Percentiles rank a stretch among this genome's conserved stretches.
These are phyloP conservation scores for Trebouxiophyceae sp. DNA, from an alignment of 163 green algal genomes.

Conservation along the genomic window DNA sequence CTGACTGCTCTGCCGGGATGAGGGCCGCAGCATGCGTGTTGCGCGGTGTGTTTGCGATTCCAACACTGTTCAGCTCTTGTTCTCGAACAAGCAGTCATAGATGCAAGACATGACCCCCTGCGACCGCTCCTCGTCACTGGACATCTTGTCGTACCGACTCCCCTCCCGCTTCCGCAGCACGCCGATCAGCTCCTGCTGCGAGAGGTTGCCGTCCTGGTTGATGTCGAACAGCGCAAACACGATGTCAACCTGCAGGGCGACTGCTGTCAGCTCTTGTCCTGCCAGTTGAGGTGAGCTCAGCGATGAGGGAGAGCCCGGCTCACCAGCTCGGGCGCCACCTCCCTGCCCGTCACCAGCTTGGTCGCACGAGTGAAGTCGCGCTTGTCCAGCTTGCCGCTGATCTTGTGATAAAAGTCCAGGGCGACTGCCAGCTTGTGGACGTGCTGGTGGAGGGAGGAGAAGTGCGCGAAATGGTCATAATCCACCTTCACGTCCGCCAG, in stretches of 20 bases:
- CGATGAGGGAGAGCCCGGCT: too few species aligned
- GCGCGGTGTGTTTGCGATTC: too few species aligned
- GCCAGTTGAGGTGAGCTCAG: too few species aligned
- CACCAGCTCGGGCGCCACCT: conserved; percentile 1
- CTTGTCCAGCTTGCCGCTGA: background rate
- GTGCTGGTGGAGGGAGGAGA: conserved; percentile 31
- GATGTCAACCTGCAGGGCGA: too few species aligned
- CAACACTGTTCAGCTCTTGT: too few species aligned
- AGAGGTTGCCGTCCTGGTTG: conserved; percentile 8
- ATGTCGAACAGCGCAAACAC: conserved; percentile 18
- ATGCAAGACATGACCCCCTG: background rate
- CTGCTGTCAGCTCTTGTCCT: too few species aligned
- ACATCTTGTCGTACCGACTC: background rate
- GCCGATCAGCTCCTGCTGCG: conserved; percentile 6
- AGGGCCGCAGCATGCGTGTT: too few species aligned
- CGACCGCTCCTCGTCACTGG: background rate
- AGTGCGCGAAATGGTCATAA: conserved; percentile 34
- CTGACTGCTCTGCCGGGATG: too few species aligned
- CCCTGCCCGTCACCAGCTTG: conserved; percentile 4
- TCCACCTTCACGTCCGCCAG: conserved; percentile 18
- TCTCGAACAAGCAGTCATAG: background rate
- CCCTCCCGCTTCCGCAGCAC: conserved; percentile 2
- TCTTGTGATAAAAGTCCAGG: conserved; percentile 9
- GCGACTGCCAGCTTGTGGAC: conserved; percentile 40
- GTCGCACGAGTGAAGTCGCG: conserved; percentile 4